phyloP scores from a whole-genome alignment of 176 grass and related monocot genomes.

The Hsuehochloa calcarea region DNA sequence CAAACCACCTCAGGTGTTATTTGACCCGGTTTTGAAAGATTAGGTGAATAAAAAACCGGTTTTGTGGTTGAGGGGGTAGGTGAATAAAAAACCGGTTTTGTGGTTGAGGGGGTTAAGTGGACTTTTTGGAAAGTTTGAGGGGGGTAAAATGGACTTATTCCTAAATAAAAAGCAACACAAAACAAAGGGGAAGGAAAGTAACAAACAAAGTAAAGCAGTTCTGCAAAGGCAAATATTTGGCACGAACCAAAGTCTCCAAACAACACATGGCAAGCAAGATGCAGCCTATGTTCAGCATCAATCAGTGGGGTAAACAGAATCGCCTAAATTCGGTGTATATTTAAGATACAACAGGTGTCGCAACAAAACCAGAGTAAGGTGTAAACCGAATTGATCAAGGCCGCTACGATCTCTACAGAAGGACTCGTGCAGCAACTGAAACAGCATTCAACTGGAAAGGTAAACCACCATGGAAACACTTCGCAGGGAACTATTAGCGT shows the following conservation, averaged over 20 bases:
- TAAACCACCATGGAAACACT: not conserved
- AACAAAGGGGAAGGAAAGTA: not conserved
- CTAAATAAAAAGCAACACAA: not conserved
- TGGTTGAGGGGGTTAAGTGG: too few species aligned
- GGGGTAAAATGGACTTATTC: not conserved
- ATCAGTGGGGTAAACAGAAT: not conserved
- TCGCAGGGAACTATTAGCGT: not conserved
- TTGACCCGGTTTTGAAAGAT: too few species aligned
- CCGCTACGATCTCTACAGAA: not conserved
- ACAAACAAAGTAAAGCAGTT: not conserved
- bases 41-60: too few species aligned
- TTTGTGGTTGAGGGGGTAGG: too few species aligned
- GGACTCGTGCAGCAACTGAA: not conserved
- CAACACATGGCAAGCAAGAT: conserved; percentile 7
- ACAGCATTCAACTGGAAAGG: not conserved
- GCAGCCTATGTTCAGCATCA: not conserved
- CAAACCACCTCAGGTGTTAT: too few species aligned
- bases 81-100: too few species aligned
- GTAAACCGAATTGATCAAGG: not conserved
- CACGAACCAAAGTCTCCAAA: not conserved
- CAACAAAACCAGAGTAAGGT: not conserved
- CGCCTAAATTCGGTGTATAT: not conserved
- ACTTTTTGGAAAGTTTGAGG: too few species aligned
- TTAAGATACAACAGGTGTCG: not conserved
- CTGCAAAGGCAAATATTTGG: not conserved